Base-by-base conservation (phyloP, 805 yeast genomes). In the Starmerella potacharoeniae region DNA sequence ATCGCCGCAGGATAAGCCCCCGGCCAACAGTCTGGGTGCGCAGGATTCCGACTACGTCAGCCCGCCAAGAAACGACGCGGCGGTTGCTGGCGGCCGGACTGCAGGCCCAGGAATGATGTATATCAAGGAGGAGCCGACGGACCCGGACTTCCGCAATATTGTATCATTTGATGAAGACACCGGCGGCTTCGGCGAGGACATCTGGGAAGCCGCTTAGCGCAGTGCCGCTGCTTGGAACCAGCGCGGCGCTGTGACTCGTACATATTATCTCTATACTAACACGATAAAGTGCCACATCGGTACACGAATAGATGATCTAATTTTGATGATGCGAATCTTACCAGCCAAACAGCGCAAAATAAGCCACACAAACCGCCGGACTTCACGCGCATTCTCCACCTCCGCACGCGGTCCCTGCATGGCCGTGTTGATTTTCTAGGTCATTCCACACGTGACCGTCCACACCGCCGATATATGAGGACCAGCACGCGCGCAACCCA, bases 401-500 rank as follows among this genome's bases (percentile, higher is more conserved):
- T 9, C 35, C 39, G 39, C n/a, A 14, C 45, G n/a, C 31, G 45
- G 6, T 22, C 16, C 40, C 29, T 33, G 34, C 17, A 11, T 16
- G 36, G 42, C 16, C 35, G 10, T 47, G 28, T 11, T 22, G 44
- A 33, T 33, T 36, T 51, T 51, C 53, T 51, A 51, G 53, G 43
- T 35, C 53, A 29, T 51, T 51, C 53, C 33, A 36, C 42, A 36
- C 51, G 42, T 47, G 51, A 47, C 42, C 51, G 13, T 1, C 13
- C 29, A 9, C 33, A 9, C 13, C 5, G 10, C 37, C 13, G 53
- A 55, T 40, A 41, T 52, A n/a, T 41, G 47, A n/a, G 44, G 50
- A 57, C 29, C 48, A 56, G 14, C 44, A 48, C 28, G 50, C 49
- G 11, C 17, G 54, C 9, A 57, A 51, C 29, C 50, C 55, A 55